A percentile compares a stretch with the other conserved stretches of the same genome.
These are phyloP conservation scores for Ceratobasidium sp. DNA, from an alignment of 1,284 basidiomycete genomes.

Conservation along the genomic window DNA sequence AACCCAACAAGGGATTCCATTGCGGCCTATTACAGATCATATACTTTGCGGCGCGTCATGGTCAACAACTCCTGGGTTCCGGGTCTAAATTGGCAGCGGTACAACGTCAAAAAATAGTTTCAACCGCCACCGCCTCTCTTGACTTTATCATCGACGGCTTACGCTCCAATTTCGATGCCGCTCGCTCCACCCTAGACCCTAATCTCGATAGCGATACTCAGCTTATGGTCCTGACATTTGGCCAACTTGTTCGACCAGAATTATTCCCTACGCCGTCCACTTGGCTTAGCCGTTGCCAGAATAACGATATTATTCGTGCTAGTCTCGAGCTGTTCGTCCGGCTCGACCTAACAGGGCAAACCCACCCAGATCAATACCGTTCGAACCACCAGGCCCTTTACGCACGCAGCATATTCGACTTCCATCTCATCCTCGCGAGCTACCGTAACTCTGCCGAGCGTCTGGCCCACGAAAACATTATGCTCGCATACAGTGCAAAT, in stretches of 20 bases:
- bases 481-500: slow-evolving; percentile 86
- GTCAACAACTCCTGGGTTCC: slow-evolving; percentile 13
- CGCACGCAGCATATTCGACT: slow-evolving; percentile 77
- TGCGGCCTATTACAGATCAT: slow-evolving; percentile 80
- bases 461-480: slow-evolving; percentile 83
- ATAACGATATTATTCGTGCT: slow-evolving; percentile 79
- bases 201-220: slow-evolving; percentile 84
- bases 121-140: slow-evolving; percentile 71
- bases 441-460: slow-evolving; percentile 82
- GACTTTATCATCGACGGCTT: slow-evolving; percentile 75
- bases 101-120: slow-evolving; percentile 67
- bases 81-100: slow-evolving; percentile 62
- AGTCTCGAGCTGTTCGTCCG: slow-evolving; percentile 80
- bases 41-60: slow-evolving; percentile 72
- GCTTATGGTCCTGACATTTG: slow-evolving; percentile 81
- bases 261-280: slow-evolving; percentile 73
- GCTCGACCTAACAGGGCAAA: slow-evolving; percentile 74
- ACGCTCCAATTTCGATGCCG: slow-evolving; percentile 73
- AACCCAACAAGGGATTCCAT: slow-evolving; percentile 77
- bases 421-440: slow-evolving; percentile 88
- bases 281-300: slow-evolving; percentile 86
- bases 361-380: slow-evolving; percentile 60
- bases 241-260: slow-evolving; percentile 71
- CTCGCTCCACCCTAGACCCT: slow-evolving; percentile 65
- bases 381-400: slow-evolving; percentile 64